Conservation (phyloP, 345 rosid genomes). For the Litchi chinensis region DNA sequence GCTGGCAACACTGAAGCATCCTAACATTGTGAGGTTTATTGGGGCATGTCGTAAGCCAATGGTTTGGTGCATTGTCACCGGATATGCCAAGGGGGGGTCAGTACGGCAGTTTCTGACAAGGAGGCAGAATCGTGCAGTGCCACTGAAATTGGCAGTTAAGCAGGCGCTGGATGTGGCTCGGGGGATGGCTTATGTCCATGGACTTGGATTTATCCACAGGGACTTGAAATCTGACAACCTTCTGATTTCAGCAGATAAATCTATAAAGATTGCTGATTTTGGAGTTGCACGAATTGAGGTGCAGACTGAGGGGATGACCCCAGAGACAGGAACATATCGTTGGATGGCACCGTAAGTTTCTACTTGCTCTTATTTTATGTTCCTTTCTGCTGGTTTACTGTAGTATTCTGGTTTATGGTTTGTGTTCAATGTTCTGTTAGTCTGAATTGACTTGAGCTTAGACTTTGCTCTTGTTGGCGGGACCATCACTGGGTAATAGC, state of each 20-base stretch:
- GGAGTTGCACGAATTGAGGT: conserved; percentile 60
- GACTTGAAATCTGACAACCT: conserved; percentile 59
- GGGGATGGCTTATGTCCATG: conserved; percentile 58
- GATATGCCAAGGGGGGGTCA: conserved; percentile 54
- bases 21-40: conserved; percentile 54
- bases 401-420: background rate
- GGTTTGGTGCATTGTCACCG: conserved; percentile 61
- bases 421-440: background rate
- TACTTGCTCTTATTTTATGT: conserved; percentile 3
- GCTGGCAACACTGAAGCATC: conserved; percentile 58
- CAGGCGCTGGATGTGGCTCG: conserved; percentile 57
- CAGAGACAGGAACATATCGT: conserved; percentile 65
- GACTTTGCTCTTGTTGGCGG: background rate
- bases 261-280: conserved; percentile 57
- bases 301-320: conserved; percentile 59
- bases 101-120: conserved; percentile 48
- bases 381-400: conserved; percentile 10
- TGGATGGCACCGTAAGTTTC: conserved; percentile 67
- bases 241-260: conserved; percentile 49
- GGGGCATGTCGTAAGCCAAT: conserved; percentile 49
- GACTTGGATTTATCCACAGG: conserved; percentile 52
- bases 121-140: conserved; percentile 46
- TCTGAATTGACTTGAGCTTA: background rate
- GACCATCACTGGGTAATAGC: background rate
- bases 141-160: conserved; percentile 52